Base-by-base conservation (phyloP, 1,284 basidiomycete species). In the Pseudomicrostroma phylloplanum region DNA sequence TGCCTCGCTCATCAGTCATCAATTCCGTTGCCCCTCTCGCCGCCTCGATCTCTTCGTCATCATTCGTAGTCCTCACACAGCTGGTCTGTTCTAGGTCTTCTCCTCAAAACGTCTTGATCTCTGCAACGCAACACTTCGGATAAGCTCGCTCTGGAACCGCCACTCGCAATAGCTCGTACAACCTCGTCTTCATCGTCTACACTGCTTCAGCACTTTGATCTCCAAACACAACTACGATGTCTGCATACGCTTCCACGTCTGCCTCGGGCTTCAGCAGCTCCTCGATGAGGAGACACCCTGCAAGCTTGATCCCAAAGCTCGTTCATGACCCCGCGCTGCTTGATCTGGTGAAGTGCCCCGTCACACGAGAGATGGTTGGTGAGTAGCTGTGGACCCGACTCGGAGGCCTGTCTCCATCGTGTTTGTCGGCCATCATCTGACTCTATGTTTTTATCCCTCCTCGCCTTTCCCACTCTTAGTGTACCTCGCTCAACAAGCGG, bases 321-420 rank as follows among this genome's bases (percentile, higher is more conserved):
- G 69, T 72, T 13, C 76, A 78, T 70, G 74, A 77, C 63, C 74
- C 72, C 19, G 67, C 77, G 54, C 62, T 78, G 54, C 71, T 77
- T n/a, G 76, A 78, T 61, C 66, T 78, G 51, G 70, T 76, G 65
- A 74, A 74, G 61, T 72, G 70, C 62, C 73, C 72, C 25, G 77
- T 78, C 40, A 69, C 74, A 15, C 69, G 73, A 26, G 76, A 78
- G 53, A 78, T 78, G 77, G 73, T 78, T 55, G 63, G 64, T 65
- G 61, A 66, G 60, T 67, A 54, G 6, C n/a, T 19, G 4, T 48
- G 51, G 13, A 19, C 21, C 3, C 21, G 13, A 25, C 6, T 26
- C 51, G 6, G 21, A 11, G 30, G 4, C 30, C 9, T 9, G 30
- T 9, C 30, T 3, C 4, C 30, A 36, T 4, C 30, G 30, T 36